Conservation (phyloP, 495 filamentous ascomycete genomes). For the Penicillium herquei region DNA sequence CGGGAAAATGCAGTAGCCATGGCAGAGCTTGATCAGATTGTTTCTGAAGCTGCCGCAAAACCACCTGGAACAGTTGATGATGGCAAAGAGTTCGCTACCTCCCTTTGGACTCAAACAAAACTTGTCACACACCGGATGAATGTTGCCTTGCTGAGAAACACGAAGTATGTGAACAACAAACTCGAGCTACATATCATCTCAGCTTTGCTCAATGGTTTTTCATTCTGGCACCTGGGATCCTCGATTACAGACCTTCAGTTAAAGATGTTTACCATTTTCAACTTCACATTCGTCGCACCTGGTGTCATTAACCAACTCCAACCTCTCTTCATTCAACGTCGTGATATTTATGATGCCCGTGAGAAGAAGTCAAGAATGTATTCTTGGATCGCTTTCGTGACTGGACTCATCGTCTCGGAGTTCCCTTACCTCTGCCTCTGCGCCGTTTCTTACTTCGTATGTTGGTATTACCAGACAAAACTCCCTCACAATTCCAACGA, state of each 20-base stretch:
- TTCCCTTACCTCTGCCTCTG: conserved; percentile 52
- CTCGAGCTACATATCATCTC: conserved; percentile 40
- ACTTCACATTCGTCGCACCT: conserved; percentile 49
- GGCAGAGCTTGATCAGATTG: conserved; percentile 56
- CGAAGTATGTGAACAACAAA: conserved; percentile 66
- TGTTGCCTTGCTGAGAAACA: conserved; percentile 58
- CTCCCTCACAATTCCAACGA: conserved; percentile 37
- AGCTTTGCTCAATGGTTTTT: conserved; percentile 40
- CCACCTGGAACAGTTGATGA: conserved; percentile 34
- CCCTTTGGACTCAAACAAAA: conserved; percentile 54
- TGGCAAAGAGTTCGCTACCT: conserved; percentile 55
- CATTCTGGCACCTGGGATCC: conserved; percentile 36
- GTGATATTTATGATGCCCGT: conserved; percentile 50
- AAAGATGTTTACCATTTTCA: conserved; percentile 47
- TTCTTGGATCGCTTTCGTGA: conserved; percentile 52
- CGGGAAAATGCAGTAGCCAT: conserved; percentile 41
- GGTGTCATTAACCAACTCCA: conserved; percentile 52
- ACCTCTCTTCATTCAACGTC: conserved; percentile 52
- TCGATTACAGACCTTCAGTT: conserved; percentile 29
- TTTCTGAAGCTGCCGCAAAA: conserved; percentile 35
- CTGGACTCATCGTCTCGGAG: conserved; percentile 50
- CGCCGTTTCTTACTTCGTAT: conserved; percentile 47
- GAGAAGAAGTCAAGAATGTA: conserved; percentile 56
- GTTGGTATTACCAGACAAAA: conserved; percentile 50
- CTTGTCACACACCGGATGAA: conserved; percentile 59